Base-by-base conservation (phyloP, 345 rosid genomes). In the Syzygium aromaticum region DNA sequence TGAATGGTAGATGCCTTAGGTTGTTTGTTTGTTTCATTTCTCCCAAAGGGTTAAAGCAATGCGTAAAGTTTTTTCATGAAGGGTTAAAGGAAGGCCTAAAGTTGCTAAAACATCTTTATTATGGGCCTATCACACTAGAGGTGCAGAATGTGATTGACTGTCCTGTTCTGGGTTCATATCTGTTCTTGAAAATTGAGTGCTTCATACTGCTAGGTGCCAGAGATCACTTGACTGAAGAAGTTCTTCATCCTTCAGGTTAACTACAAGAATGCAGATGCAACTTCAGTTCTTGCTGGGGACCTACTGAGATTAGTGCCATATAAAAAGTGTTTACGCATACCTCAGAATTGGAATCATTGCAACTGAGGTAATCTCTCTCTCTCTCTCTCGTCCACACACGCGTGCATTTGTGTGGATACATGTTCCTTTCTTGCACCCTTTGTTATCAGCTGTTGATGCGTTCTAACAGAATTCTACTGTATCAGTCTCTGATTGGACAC, bases 401-500 rank as follows among this genome's bases (percentile, higher is more conserved):
- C 30, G 9, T 46, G 84, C 51, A 8, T 21, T 15, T 21, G 30
- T n/a, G 46, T 19, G 22, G 23, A 67, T 86, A 43, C 7, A 2
- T 52, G 57, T 21, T 40, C 57, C 59, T 23, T 77, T 86, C 30
- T 51, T 28, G 22, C 19, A 46, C 59, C 40, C 43, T 64, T 64
- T 16, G 43, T 64, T 17, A 17, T 19, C 25, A 17, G 80, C 25
- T 67, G 46, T 67, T 67, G 80, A 67, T 67, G 22, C 80, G 1
- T 33, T 33, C 11, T 67, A 67, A 67, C 46, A 64, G 19, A 30
- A 21, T 27, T 64, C 21, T 22, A 40, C 33, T 33, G 46, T 28
- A 64, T 46, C 80, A 87, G 83, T 84, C 86, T 13, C 61, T 84
- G 86, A 87, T 87, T 46, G 88, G 86, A 46, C 88, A 84, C 82